Evolutionary conservation across 768 basidiomycete species (phyloP), one percentile per base, ranked within the genome.

Genomic region (Mycena galericulata): DNA sequence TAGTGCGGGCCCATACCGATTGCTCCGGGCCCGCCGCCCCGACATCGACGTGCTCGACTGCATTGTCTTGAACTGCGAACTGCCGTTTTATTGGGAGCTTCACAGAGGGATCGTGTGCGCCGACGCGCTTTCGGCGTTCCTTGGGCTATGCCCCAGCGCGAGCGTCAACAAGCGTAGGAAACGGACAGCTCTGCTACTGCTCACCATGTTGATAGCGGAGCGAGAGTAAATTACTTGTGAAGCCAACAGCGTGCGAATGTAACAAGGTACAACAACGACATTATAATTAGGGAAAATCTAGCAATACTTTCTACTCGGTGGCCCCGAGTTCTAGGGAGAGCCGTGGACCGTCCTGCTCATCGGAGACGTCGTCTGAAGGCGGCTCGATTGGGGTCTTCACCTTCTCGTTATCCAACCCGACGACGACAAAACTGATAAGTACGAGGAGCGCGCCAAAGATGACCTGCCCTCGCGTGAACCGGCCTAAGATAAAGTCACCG

Each of bases 371-470:
- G 18, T 57, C 61, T 57, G 27, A 60, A 4, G 32, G 36, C 30
- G 18, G 51, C 43, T 62, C 68, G 11, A 49, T 71, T 54, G 68
- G 78, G 51, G 54, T 76, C 76, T 49, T 78, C 77, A 77, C 36
- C 55, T 68, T 68, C 32, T 72, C 70, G 38, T 87, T 83, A 72
- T 88, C 85, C 41, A 88, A 64, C 10, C 94, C 95, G 62, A 95
- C 87, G 38, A 86, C 84, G n/a, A 92, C 83, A 74, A 98, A 98
- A 68, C 90, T 91, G 22, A 86, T 75, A 11, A 97, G 79, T 8
- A 98, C 96, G 49, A 98, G 79, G 7, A 84, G 66, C 1, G 95
- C 96, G 12, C 97, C 97, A 12, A 89, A 30, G 30, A 95, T 78
- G 20, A 93, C 91, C 75, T 91, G 85, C 11, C 78, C 73, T 24